phyloP scores from a whole-genome alignment of 768 basidiomycete genomes.

The Tulasnella sp. region DNA sequence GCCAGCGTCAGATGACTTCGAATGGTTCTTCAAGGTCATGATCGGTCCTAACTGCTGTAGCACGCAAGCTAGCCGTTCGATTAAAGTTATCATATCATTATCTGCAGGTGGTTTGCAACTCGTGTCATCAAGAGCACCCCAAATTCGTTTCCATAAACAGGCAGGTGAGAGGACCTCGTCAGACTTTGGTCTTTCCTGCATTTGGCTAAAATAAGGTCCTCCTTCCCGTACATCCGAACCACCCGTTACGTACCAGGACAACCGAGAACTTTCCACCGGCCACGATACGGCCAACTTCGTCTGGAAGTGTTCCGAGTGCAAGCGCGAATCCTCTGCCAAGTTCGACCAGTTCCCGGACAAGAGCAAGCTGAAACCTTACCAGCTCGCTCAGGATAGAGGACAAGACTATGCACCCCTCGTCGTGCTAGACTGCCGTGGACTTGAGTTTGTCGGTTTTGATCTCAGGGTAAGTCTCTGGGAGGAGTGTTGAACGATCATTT shows the following conservation, averaged over 20 bases:
- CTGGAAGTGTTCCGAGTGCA: conserved; percentile 59
- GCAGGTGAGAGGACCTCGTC: conserved; percentile 35
- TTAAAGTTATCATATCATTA: conserved; percentile 2
- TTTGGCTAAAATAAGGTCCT: not conserved
- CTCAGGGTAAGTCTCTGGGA: conserved; percentile 44
- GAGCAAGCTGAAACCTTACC: conserved; percentile 45
- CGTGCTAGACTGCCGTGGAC: conserved; percentile 74
- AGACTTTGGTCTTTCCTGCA: not conserved
- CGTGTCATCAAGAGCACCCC: conserved; percentile 68
- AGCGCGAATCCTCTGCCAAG: conserved; percentile 73
- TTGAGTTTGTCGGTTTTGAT: conserved; percentile 75
- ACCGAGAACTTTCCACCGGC: conserved; percentile 53
- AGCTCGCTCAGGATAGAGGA: conserved; percentile 31
- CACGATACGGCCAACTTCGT: conserved; percentile 68
- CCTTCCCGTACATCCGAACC: not conserved
- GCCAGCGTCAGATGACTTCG: conserved; percentile 61
- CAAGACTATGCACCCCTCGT: conserved; percentile 58
- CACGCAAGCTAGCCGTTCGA: not conserved
- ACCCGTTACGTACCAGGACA: conserved; percentile 43
- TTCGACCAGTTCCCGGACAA: conserved; percentile 45
- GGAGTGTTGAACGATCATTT: not conserved
- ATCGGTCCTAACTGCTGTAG: not conserved
- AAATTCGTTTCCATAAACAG: conserved; percentile 68
- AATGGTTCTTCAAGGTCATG: conserved; percentile 69
- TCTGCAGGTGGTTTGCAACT: conserved; percentile 66